Conservation (phyloP, 305 asterid species). For the Fraxinus velutina region DNA sequence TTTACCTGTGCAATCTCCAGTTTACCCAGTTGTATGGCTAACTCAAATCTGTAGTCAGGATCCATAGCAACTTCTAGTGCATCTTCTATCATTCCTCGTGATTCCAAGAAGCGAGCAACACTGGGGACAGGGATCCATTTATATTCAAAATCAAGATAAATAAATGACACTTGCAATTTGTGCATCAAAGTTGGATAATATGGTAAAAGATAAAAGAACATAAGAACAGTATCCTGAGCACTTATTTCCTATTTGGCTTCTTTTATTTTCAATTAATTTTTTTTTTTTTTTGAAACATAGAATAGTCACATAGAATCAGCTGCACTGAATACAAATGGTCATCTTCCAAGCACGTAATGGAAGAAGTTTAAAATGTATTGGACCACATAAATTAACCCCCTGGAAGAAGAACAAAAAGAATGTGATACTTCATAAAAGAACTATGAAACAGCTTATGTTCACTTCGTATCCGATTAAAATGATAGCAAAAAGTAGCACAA, state of each 20-base stretch:
- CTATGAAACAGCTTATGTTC: too few relatives aligned
- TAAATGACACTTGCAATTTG: not conserved
- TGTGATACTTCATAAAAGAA: too few relatives aligned
- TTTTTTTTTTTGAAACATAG: not conserved
- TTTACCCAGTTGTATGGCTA: constrained; percentile 85
- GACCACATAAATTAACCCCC: not conserved
- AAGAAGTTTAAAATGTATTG: not conserved
- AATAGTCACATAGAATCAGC: not conserved
- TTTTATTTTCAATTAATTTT: not conserved
- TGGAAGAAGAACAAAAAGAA: not conserved
- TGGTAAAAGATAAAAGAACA: not conserved
- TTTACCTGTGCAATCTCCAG: constrained; percentile 85
- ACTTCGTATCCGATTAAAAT: too few relatives aligned
- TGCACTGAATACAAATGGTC: not conserved
- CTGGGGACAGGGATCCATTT: constrained; percentile 22
- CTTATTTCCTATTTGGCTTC: not conserved
- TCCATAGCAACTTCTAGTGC: constrained; percentile 93
- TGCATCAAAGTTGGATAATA: not conserved
- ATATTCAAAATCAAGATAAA: not conserved
- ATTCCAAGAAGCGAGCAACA: constrained; percentile 94
- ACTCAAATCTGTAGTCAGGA: constrained; percentile 93
- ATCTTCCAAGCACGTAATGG: not conserved
- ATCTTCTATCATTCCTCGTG: constrained; percentile 91
- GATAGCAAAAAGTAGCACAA: too few relatives aligned
- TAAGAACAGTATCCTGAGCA: not conserved